Evolutionary conservation across 306 rosid species (phyloP).

Genomic region (Alnus rubra): DNA sequence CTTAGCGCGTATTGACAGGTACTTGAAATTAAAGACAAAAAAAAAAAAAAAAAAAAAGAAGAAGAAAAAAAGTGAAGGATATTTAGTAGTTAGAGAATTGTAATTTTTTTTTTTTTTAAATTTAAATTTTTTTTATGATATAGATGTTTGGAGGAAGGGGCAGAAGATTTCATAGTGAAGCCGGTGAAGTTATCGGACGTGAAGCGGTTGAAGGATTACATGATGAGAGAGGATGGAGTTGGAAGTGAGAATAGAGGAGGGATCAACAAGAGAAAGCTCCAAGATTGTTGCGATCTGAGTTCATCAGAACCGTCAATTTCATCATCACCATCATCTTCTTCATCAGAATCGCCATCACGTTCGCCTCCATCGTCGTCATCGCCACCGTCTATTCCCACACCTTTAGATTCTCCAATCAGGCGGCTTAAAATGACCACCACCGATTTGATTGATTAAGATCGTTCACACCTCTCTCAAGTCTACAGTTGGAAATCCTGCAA

Average conservation of each 20-base stretch:
- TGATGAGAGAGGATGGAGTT: conserved; percentile 48
- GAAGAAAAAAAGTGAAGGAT: background rate
- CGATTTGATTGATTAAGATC: conserved; percentile 40
- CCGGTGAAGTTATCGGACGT: conserved; percentile 94
- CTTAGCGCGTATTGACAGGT: conserved; percentile 91
- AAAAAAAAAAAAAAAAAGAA: background rate
- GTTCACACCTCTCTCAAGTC: background rate
- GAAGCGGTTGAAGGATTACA: conserved; percentile 58
- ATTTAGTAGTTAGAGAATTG: background rate
- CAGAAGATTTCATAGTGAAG: conserved; percentile 93
- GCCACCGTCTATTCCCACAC: conserved; percentile 44
- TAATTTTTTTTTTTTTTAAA: too few relatives aligned
- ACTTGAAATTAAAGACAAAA: background rate
- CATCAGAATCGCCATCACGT: conserved; percentile 23
- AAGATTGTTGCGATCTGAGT: conserved; percentile 48
- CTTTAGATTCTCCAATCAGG: conserved; percentile 67
- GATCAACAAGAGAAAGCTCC: conserved; percentile 66
- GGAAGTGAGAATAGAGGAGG: conserved; percentile 31
- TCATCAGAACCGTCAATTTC: conserved; percentile 60
- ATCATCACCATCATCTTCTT: conserved; percentile 38
- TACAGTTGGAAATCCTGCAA: conserved; percentile 2
- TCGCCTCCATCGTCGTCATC: conserved; percentile 28
- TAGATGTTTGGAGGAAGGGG: conserved; percentile 97
- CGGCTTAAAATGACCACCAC: conserved; percentile 67
- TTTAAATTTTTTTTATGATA: background rate